These are phyloP conservation scores for Trypanosoma theileri DNA, from an alignment of 208 protist species.

Conservation along the genomic window DNA sequence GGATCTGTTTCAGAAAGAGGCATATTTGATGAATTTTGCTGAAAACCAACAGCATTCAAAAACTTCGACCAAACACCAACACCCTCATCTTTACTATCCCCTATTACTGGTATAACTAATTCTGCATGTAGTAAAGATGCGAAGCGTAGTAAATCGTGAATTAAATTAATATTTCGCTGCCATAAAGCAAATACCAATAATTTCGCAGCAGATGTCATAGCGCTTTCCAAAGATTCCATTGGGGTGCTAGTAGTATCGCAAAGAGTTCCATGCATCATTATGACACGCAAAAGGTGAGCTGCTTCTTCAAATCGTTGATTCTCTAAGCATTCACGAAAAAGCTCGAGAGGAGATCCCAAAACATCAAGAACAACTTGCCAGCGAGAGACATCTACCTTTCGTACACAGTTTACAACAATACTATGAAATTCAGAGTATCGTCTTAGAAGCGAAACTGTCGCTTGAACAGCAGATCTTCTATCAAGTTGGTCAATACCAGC, in stretches of 20 bases:
- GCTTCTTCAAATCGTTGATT: slow-evolving; percentile 57
- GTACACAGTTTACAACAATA: slow-evolving; percentile 67
- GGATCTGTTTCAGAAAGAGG: slow-evolving; percentile 2
- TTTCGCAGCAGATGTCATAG: slow-evolving; percentile 35
- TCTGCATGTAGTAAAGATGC: slow-evolving; percentile 57
- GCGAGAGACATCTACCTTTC: slow-evolving; percentile 68
- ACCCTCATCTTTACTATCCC: not conserved
- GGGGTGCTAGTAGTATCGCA: slow-evolving; percentile 4
- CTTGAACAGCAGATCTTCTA: slow-evolving; percentile 44
- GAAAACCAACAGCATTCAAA: slow-evolving; percentile 14
- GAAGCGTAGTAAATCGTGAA: slow-evolving; percentile 75
- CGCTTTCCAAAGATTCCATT: slow-evolving; percentile 29
- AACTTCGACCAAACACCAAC: slow-evolving; percentile 11
- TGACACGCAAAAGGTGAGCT: slow-evolving; percentile 63
- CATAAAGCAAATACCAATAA: slow-evolving; percentile 41
- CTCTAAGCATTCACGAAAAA: slow-evolving; percentile 74
- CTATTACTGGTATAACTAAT: slow-evolving; percentile 23
- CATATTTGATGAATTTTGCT: slow-evolving; percentile 3
- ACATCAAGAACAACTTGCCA: slow-evolving; percentile 68
- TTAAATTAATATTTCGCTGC: slow-evolving; percentile 40
- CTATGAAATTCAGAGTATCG: slow-evolving; percentile 71
- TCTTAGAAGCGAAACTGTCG: slow-evolving; percentile 50
- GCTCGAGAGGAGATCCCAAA: slow-evolving; percentile 53
- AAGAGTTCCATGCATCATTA: slow-evolving; percentile 51
- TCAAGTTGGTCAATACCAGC: slow-evolving; percentile 37